A percentile compares a stretch with the other conserved stretches of the same genome.
phyloP scores from a whole-genome alignment of 257 asterid species.

The Leonotis leonurus region DNA sequence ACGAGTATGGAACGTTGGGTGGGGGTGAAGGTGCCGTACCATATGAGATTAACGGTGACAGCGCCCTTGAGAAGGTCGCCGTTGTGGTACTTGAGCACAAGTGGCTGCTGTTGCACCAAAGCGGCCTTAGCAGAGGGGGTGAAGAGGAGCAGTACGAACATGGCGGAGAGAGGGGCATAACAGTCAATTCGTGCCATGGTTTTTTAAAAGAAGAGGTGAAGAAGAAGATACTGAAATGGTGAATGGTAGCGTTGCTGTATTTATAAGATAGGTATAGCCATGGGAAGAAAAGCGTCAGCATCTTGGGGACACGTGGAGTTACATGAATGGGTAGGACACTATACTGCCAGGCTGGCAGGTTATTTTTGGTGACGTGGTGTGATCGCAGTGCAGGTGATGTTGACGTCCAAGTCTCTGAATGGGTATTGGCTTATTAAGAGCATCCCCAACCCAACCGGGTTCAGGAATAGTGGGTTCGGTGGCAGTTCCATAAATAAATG shows the following conservation, averaged over 20 bases:
- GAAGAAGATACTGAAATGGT: not conserved
- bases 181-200: constrained; percentile 27
- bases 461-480: too few species aligned
- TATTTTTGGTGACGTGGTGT: too few species aligned
- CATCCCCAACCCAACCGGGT: too few species aligned
- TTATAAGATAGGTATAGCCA: constrained; percentile 30
- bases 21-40: constrained; percentile 65
- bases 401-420: constrained; percentile 14
- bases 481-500: too few species aligned
- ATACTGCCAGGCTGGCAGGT: constrained; percentile 43
- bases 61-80: constrained; percentile 51
- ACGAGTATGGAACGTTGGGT: constrained; percentile 47
- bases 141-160: constrained; percentile 15
- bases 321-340: not conserved
- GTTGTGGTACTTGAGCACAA: constrained; percentile 47
- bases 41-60: constrained; percentile 45
- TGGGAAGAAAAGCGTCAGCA: constrained; percentile 16
- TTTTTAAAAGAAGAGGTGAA: not conserved
- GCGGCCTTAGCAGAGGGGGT: constrained; percentile 35
- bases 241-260: not conserved
- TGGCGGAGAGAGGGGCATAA: constrained; percentile 11
- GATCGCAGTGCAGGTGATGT: constrained; percentile 15
- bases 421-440: not conserved
- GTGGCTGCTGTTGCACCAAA: constrained; percentile 47
- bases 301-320: constrained; percentile 24